A percentile compares a stretch with the other conserved stretches of the same genome.
These are phyloP conservation scores for Piromyces sp. DNA, from an alignment of 192 early-diverging fungal genomes.

Conservation along the genomic window DNA sequence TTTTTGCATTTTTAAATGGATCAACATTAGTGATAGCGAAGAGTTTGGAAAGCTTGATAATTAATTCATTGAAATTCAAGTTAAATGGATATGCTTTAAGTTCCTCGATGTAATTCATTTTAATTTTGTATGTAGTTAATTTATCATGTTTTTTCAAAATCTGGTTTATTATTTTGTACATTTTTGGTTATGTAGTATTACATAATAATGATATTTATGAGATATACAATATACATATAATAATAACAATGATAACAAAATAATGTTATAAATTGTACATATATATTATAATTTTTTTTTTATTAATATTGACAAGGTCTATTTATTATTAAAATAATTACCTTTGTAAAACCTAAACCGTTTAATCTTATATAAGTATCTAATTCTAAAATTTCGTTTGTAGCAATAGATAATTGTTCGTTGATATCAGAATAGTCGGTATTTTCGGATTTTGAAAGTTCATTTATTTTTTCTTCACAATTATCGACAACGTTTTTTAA, in stretches of 20 bases:
- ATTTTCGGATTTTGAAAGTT: neutral
- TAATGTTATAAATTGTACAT: too few relatives aligned
- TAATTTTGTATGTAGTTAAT: conserved; percentile 64
- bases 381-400: neutral
- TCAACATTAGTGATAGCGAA: neutral
- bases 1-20: neutral
- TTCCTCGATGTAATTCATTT: conserved; percentile 60
- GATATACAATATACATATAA: too few relatives aligned
- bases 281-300: too few relatives aligned
- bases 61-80: conserved; percentile 57
- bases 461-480: neutral
- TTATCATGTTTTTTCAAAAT: conserved; percentile 99
- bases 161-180: too few relatives aligned
- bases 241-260: too few relatives aligned
- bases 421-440: neutral
- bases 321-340: neutral
- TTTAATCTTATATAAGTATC: neutral
- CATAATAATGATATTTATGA: too few relatives aligned
- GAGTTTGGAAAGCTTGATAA: conserved; percentile 67
- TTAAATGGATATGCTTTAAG: conserved; percentile 70
- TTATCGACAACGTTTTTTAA: neutral
- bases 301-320: too few relatives aligned
- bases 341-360: neutral
- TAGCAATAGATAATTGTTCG: neutral
- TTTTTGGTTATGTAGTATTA: too few relatives aligned